These are phyloP conservation scores for Zygoascus tannicola DNA, from an alignment of 805 yeast genomes.

Conservation along the genomic window DNA sequence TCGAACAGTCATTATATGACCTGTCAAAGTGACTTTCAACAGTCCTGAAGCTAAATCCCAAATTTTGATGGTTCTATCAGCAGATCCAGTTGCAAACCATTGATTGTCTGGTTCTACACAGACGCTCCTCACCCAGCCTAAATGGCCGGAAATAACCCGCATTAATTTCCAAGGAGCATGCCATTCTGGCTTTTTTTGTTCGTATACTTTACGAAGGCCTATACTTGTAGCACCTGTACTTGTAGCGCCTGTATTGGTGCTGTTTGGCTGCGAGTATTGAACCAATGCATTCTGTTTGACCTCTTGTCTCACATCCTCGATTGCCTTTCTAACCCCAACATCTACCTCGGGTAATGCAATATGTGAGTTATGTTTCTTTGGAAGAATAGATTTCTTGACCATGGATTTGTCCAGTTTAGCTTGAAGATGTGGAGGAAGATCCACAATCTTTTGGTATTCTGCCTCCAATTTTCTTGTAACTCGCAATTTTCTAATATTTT, in stretches of 20 bases:
- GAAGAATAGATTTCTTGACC: not conserved
- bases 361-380: not conserved
- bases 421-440: not conserved
- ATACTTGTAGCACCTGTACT: not conserved
- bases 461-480: not conserved
- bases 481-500: not conserved
- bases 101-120: conserved; percentile 77
- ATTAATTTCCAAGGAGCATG: conserved; percentile 65
- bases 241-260: not conserved
- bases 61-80: conserved; percentile 78
- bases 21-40: conserved; percentile 69
- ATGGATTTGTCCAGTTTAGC: not conserved
- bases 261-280: not conserved
- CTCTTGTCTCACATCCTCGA: not conserved
- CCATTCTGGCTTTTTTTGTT: conserved; percentile 26
- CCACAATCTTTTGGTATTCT: not conserved
- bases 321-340: not conserved
- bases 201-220: conserved; percentile 7
- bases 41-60: conserved; percentile 79
- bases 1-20: conserved; percentile 85
- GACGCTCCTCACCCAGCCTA: conserved; percentile 85
- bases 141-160: conserved; percentile 77
- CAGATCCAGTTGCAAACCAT: conserved; percentile 89
- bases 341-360: not conserved
- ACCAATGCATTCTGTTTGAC: not conserved